Base-by-base conservation (phyloP, 1,284 basidiomycete genomes). In the Sparassis latifolia region DNA sequence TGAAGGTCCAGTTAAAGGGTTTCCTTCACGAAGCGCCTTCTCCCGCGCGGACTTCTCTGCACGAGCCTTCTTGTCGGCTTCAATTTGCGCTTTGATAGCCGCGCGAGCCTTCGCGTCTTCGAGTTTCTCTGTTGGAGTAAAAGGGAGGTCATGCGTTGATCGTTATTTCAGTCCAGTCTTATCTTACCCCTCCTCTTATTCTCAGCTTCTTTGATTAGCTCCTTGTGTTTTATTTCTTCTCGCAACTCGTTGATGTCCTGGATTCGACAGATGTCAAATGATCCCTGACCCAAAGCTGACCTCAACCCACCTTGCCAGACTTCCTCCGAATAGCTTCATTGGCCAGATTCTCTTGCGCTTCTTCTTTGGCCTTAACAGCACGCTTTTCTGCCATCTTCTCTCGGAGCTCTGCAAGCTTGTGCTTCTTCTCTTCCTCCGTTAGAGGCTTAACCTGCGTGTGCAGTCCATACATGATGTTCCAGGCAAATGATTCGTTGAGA, bases 371-470 rank as follows among this genome's bases (percentile, higher is more conserved):
- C 69, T 92, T 91, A 43, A 62, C 69, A 0, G 84, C 76, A 7
- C 86, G 79, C 65, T 95, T 95, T 48, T 76, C 80, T 0, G 79
- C 77, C 74, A 94, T 82, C 69, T 86, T 91, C 49, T 78, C 72
- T n/a, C 82, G 75, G 47, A 96, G 69, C 53, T 97, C 93, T 1
- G 73, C 81, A 0, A 98, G 77, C 63, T 85, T 90, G 55, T 84
- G 75, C 56, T 84, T 81, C 77, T 89, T 97, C 68, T 99, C 93
- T 62, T 97, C 93, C 66, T 97, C 93, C 0, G 95, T 98, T 48
- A 98, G 70, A 0, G 96, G 95, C 65, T 89, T 92, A 66, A 95
- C 82, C 86, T 90, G 57, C 12, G 44, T 20, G 40, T 31, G 33
- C 4, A 42, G 41, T 20, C 20, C 20, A 20, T 20, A 20, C 20